These are phyloP conservation scores for Jamesozyma gamospora DNA, from an alignment of 805 yeast species.

Conservation along the genomic window DNA sequence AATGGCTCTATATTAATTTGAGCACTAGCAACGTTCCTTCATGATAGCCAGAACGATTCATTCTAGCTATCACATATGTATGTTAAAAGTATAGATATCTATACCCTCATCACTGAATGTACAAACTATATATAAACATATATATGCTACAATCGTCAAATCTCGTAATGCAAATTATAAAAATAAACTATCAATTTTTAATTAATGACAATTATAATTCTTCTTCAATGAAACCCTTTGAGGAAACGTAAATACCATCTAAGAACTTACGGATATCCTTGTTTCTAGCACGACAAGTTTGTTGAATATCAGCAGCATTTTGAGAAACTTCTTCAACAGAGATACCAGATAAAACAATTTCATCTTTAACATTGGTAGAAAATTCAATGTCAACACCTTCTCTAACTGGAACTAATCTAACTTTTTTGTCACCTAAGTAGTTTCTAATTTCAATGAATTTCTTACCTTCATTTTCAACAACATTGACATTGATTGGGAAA, in stretches of 20 bases:
- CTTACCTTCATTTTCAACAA: conserved; percentile 63
- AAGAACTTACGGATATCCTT: conserved; percentile 99
- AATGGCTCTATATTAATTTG: conserved; percentile 12
- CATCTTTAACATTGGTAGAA: conserved; percentile 86
- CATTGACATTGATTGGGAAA: conserved; percentile 99
- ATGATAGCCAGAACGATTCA: not conserved
- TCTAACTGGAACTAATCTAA: conserved; percentile 74
- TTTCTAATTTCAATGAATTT: conserved; percentile 92
- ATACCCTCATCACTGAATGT: not conserved
- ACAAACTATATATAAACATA: conserved; percentile 1
- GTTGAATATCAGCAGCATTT: conserved; percentile 97
- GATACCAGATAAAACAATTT: conserved; percentile 74
- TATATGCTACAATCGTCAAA: not conserved
- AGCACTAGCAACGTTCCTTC: conserved; percentile 14
- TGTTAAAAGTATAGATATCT: not conserved
- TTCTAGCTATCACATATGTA: not conserved
- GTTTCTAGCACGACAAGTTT: conserved; percentile 96
- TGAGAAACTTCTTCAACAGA: conserved; percentile 85
- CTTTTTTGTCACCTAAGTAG: conserved; percentile 98
- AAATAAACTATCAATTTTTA: conserved; percentile 98
- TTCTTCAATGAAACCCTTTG: conserved; percentile 79
- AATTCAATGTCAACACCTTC: conserved; percentile 84
- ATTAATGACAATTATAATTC: conserved; percentile 31
- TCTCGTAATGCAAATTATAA: conserved; percentile 46
- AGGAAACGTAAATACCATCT: conserved; percentile 99